Percentiles rank a stretch among this genome's conserved stretches.
Evolutionary conservation across 208 protist genomes (phyloP).

Genomic region (Vickermania spadyakhi): DNA sequence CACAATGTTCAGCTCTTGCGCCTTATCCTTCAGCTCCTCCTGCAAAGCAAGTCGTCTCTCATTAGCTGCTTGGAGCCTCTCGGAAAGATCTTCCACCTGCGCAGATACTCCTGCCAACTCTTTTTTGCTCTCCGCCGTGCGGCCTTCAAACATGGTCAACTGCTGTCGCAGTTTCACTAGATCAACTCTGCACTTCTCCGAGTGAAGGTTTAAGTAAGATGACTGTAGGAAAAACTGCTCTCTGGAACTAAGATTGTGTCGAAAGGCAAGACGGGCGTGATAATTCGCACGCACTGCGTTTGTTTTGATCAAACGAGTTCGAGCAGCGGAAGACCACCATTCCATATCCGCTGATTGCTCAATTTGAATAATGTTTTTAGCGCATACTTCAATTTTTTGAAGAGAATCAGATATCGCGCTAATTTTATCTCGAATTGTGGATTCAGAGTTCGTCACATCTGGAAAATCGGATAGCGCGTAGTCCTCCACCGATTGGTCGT

Average conservation of each 20-base stretch:
- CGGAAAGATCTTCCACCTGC: conserved; percentile 25
- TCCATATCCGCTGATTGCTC: conserved; percentile 14
- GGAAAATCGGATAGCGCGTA: conserved; percentile 36
- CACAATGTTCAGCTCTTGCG: conserved; percentile 3
- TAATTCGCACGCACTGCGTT: conserved; percentile 51
- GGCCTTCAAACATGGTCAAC: conserved; percentile 23
- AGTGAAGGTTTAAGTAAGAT: conserved; percentile 37
- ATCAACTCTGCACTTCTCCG: conserved; percentile 25
- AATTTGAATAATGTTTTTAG: conserved; percentile 1
- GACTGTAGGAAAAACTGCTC: conserved; percentile 59
- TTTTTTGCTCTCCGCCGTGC: conserved; percentile 15
- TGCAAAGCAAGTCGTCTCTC: conserved; percentile 24
- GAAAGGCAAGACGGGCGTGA: conserved; percentile 35
- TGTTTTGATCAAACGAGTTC: conserved; percentile 61
- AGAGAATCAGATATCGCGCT: conserved; percentile 8
- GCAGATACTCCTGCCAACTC: conserved; percentile 6
- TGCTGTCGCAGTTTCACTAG: conserved; percentile 50
- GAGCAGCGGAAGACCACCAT: conserved; percentile 73
- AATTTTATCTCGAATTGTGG: conserved; percentile 1
- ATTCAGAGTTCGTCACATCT: conserved; percentile 15
- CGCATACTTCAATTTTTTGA: conserved; percentile 10
- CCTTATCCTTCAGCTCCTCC: conserved; percentile 11
- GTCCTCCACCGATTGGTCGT: conserved; percentile 61
- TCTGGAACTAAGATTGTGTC: conserved; percentile 31
- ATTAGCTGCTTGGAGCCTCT: conserved; percentile 14